These are phyloP conservation scores for Ogataea nakhonphanomensis DNA, from an alignment of 805 yeast species.

Conservation along the genomic window DNA sequence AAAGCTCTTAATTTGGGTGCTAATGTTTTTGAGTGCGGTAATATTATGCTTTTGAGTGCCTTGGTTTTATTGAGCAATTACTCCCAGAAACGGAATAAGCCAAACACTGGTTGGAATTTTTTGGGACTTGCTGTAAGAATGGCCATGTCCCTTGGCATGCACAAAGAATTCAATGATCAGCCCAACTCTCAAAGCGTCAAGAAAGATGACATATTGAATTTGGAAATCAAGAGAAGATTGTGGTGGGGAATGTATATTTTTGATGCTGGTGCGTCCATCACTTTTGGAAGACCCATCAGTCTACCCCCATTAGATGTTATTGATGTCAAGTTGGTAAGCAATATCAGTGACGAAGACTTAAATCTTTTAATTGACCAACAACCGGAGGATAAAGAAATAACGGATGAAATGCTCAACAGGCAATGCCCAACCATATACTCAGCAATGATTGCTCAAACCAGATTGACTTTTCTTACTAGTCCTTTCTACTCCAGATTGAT, in stretches of 20 bases:
- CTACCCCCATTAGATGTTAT: slow-evolving; percentile 45
- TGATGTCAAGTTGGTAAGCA: slow-evolving; percentile 49
- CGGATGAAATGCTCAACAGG: slow-evolving; percentile 24
- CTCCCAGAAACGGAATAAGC: slow-evolving; percentile 60
- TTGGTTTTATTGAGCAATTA: slow-evolving; percentile 55
- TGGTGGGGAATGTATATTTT: slow-evolving; percentile 70
- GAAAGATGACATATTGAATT: slow-evolving; percentile 38
- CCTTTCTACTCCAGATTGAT: slow-evolving; percentile 46
- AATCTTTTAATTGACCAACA: slow-evolving; percentile 24
- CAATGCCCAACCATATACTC: slow-evolving; percentile 54
- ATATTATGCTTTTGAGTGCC: slow-evolving; percentile 50
- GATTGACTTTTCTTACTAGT: slow-evolving; percentile 45
- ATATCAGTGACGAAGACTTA: slow-evolving; percentile 45
- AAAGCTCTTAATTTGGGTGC: slow-evolving; percentile 35
- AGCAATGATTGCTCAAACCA: slow-evolving; percentile 53
- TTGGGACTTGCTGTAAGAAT: slow-evolving; percentile 61
- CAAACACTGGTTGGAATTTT: slow-evolving; percentile 68
- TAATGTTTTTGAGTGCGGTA: slow-evolving; percentile 57
- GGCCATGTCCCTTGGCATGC: slow-evolving; percentile 64
- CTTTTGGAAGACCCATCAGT: slow-evolving; percentile 62
- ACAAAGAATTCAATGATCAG: slow-evolving; percentile 44
- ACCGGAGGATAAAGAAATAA: slow-evolving; percentile 11
- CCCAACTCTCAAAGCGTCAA: slow-evolving; percentile 5
- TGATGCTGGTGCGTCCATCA: slow-evolving; percentile 61
- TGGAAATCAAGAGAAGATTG: slow-evolving; percentile 55